phyloP scores from a whole-genome alignment of 306 rosid genomes.

The Hippophae tibetana region DNA sequence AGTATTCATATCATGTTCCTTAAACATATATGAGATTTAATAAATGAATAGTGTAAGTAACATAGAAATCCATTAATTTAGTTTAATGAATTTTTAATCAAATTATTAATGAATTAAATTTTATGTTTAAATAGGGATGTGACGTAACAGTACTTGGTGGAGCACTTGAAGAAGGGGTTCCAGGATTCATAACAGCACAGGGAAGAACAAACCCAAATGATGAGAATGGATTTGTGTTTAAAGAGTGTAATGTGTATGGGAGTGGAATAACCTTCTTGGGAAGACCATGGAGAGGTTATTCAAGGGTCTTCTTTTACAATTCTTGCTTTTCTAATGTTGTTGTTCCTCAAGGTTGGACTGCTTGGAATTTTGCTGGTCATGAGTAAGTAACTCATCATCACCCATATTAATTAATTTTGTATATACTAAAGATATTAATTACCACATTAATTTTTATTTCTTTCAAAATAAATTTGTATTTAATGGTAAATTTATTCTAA shows the following conservation, averaged over 20 bases:
- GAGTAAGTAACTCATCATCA: slow-evolving; percentile 32
- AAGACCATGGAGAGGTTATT: slow-evolving; percentile 67
- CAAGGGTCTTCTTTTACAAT: slow-evolving; percentile 61
- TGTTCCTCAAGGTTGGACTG: slow-evolving; percentile 48
- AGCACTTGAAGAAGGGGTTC: slow-evolving; percentile 22
- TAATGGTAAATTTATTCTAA: too few species aligned
- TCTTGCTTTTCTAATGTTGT: slow-evolving; percentile 34
- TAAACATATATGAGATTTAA: too few species aligned
- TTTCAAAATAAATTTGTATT: too few species aligned
- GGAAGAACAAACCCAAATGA: slow-evolving; percentile 41
- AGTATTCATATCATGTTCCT: too few species aligned
- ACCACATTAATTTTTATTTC: too few species aligned
- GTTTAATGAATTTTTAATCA: too few species aligned
- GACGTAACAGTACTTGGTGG: slow-evolving; percentile 34
- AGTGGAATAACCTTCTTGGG: slow-evolving; percentile 60
- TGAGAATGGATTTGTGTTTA: slow-evolving; percentile 62
- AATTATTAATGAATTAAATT: too few species aligned
- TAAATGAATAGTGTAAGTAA: too few species aligned
- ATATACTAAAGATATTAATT: not conserved
- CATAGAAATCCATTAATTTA: too few species aligned
- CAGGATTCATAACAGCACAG: slow-evolving; percentile 68
- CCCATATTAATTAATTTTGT: not conserved
- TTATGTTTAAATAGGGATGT: slow-evolving; percentile 31
- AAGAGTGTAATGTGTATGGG: slow-evolving; percentile 37
- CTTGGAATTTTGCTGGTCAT: slow-evolving; percentile 25